Percentiles rank a stretch among this genome's conserved stretches.
Conservation (phyloP, 345 rosid species). For the Heritiera fomes region DNA sequence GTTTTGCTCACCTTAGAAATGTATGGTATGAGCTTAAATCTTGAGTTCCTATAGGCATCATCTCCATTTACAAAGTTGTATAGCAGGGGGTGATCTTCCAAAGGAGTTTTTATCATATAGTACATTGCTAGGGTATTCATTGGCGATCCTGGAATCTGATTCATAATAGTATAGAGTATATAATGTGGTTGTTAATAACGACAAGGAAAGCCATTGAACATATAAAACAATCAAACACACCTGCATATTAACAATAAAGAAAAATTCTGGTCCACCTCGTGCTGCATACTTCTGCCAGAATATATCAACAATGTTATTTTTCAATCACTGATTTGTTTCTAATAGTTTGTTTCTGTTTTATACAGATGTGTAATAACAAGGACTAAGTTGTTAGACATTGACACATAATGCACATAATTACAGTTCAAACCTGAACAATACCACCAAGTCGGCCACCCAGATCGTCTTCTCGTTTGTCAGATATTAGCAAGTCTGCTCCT, state of each 20-base stretch:
- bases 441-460: constrained; percentile 69
- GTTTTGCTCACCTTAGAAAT: constrained; percentile 62
- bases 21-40: constrained; percentile 92
- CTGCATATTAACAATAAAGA: constrained; percentile 81
- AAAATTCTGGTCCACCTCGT: constrained; percentile 69
- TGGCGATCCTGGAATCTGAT: constrained; percentile 73
- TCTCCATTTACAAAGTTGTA: constrained; percentile 81
- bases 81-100: constrained; percentile 74
- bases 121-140: constrained; percentile 65
- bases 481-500: constrained; percentile 93
- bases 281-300: constrained; percentile 53
- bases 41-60: constrained; percentile 82
- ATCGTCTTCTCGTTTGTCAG: constrained; percentile 69
- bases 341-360: background rate
- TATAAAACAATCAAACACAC: constrained; percentile 31
- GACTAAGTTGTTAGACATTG: background rate
- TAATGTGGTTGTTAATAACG: background rate
- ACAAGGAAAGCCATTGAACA: background rate
- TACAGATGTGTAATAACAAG: background rate
- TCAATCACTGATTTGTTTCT: background rate
- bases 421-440: constrained; percentile 62
- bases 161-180: background rate
- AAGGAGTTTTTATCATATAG: constrained; percentile 68
- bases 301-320: background rate
- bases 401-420: background rate